Evolutionary conservation across 1,284 basidiomycete species (phyloP).

Genomic region (Agroathelia rolfsii): DNA sequence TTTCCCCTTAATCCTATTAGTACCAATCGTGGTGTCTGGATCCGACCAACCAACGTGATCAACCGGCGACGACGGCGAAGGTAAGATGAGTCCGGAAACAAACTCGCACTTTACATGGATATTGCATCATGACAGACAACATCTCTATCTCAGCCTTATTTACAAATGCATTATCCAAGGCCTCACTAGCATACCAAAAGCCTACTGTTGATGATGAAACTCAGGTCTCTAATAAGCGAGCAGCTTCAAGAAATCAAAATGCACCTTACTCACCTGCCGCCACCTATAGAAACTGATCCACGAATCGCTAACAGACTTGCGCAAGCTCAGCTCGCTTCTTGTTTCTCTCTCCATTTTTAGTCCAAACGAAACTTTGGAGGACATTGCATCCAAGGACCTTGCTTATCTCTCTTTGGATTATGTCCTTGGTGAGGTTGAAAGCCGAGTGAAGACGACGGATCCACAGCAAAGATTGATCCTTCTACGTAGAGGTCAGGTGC

Average conservation of each 20-base stretch:
- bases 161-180: slow-evolving; percentile 29
- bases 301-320: slow-evolving; percentile 43
- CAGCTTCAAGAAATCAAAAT: slow-evolving; percentile 1
- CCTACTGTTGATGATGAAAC: slow-evolving; percentile 39
- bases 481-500: slow-evolving; percentile 53
- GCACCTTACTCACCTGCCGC: slow-evolving; percentile 2
- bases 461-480: slow-evolving; percentile 47
- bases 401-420: slow-evolving; percentile 75
- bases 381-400: slow-evolving; percentile 75
- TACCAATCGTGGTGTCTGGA: too few relatives aligned
- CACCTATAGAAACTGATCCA: slow-evolving; percentile 45
- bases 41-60: too few relatives aligned
- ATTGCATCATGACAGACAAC: slow-evolving; percentile 22
- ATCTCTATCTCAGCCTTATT: slow-evolving; percentile 32
- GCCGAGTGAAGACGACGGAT: slow-evolving; percentile 50
- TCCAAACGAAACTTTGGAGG: slow-evolving; percentile 77
- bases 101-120: too few relatives aligned
- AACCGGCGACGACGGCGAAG: too few relatives aligned
- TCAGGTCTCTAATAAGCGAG: too few relatives aligned
- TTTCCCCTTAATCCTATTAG: too few relatives aligned
- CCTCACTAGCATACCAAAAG: slow-evolving; percentile 32
- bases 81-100: too few relatives aligned
- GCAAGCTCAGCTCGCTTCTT: slow-evolving; percentile 38
- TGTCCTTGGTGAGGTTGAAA: slow-evolving; percentile 63
- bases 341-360: slow-evolving; percentile 69